Conservation (phyloP, 768 basidiomycete species). For the Mrakia hoshinonis region DNA sequence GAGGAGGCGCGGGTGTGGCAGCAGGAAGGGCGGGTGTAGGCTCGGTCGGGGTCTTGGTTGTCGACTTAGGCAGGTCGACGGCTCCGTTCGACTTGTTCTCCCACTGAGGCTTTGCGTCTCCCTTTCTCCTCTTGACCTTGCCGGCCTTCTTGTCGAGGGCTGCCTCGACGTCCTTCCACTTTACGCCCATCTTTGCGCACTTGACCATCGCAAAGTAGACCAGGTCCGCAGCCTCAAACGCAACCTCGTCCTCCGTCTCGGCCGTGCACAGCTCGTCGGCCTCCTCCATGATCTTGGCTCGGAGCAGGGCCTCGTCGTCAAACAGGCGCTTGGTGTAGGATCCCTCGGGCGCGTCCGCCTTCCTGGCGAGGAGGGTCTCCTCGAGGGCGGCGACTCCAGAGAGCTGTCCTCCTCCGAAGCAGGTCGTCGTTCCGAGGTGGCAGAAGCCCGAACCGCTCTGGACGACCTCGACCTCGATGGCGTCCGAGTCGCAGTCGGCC, state of each 20-base stretch:
- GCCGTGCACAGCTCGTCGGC: conserved; percentile 92
- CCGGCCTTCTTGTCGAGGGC: conserved; percentile 77
- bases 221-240: conserved; percentile 92
- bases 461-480: conserved; percentile 79
- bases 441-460: conserved; percentile 87
- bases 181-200: conserved; percentile 74
- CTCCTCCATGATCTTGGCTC: conserved; percentile 95
- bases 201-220: conserved; percentile 83
- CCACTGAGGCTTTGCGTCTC: conserved; percentile 79
- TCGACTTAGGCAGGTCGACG: conserved; percentile 13
- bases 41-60: conserved; percentile 23
- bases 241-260: conserved; percentile 65
- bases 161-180: conserved; percentile 69
- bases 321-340: conserved; percentile 88
- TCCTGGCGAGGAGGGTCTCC: conserved; percentile 61
- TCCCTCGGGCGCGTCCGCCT: conserved; percentile 69
- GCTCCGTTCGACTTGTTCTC: conserved; percentile 32
- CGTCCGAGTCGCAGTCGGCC: conserved; percentile 85
- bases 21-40: conserved; percentile 34
- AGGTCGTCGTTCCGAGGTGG: conserved; percentile 75
- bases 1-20: conserved; percentile 31
- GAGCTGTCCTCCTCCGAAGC: conserved; percentile 61
- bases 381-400: conserved; percentile 76
- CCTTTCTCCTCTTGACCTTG: conserved; percentile 75
- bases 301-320: conserved; percentile 66